Base-by-base conservation (phyloP, 1,284 basidiomycete genomes). In the Moesziomyces sp. region DNA sequence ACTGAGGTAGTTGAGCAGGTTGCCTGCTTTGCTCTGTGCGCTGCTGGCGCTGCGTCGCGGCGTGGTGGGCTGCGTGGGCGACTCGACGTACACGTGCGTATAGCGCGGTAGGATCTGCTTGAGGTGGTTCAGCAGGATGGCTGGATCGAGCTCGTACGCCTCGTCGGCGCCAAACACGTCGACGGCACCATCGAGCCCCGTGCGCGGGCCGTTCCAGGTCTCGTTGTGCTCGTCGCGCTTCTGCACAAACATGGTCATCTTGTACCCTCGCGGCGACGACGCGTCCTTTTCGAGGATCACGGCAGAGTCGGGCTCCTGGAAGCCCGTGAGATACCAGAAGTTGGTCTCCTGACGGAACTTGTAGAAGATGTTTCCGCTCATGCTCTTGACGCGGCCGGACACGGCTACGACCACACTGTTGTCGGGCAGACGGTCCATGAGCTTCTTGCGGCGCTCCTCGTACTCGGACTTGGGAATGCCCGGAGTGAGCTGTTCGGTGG, bases 301-400 rank as follows among this genome's bases (percentile, higher is more conserved):
- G 0, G 93, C 94, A 14, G 94, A 89, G 67, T 97, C 92, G 0
- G 94, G 93, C 84, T 98, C 96, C 67, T 94, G 90, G 80, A 97
- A 97, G 7, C 97, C 96, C 14, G 81, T 82, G 19, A 83, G 69
- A 50, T 82, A 83, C 77, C 76, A 78, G 46, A 83, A 81, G 64
- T 80, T 79, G 57, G 76, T 79, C 14, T 81, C 80, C 85, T 97
- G 96, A 42, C 96, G 89, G 83, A 93, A 98, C 84, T 94, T 94
- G 68, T 74, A 82, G 47, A 82, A 80, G 49, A 84, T 84, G 48
- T 80, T 78, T 14, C 67, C 76, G 56, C 74, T 77, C 90, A 96
- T 93, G 82, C 92, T 92, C 85, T 94, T 92, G 48, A 95, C 87
- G 10, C 91, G 89, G 0, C 91, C 92, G 4, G 92, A 90, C 48